Base-by-base conservation (phyloP, 306 rosid genomes). In the Leucaena leucocephala region DNA sequence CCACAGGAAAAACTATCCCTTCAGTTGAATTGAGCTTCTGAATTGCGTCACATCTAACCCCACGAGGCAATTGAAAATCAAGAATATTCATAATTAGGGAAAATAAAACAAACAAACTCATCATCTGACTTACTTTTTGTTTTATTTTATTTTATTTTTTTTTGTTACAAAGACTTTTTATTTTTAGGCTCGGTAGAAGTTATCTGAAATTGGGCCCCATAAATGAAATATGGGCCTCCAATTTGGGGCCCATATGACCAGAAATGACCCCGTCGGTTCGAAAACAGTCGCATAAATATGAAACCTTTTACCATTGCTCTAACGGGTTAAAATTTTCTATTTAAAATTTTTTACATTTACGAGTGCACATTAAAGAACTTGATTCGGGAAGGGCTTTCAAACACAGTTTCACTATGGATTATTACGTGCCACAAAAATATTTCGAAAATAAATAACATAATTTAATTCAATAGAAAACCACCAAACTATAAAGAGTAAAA, bases 141-240 rank as follows among this genome's bases (percentile, higher is more conserved):
- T n/a, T n/a, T n/a, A n/a, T n/a, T n/a, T n/a, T n/a, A n/a, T n/a
- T n/a, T n/a, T n/a, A n/a, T n/a, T n/a, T n/a, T n/a, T n/a, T n/a
- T n/a, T n/a, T n/a, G n/a, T n/a, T n/a, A n/a, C n/a, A n/a, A n/a
- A n/a, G n/a, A n/a, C 55, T 49, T 13, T 49, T 14, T 15, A 49
- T 14, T 49, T 49, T 3, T 10, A 0, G 17, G 16, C 1, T 50
- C 0, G 13, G 3, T 27, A 17, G 35, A 66, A 42, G 22, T 73
- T 42, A 70, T 43, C 9, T 21, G 46, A 68, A 70, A 7, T 62
- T 0, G 58, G 81, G 83, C 70, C 71, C 70, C 13, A 14, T 48
- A 11, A 63, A 22, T 16, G 81, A 75, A 68, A 88, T 17, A 80
- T 40, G 61, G 76, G 34, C 76, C 80, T 78, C 72, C 81, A 8